A percentile compares a stretch with the other conserved stretches of the same genome.
phyloP scores from a whole-genome alignment of 495 filamentous ascomycete genomes.

The Penicillium simplicissimum region DNA sequence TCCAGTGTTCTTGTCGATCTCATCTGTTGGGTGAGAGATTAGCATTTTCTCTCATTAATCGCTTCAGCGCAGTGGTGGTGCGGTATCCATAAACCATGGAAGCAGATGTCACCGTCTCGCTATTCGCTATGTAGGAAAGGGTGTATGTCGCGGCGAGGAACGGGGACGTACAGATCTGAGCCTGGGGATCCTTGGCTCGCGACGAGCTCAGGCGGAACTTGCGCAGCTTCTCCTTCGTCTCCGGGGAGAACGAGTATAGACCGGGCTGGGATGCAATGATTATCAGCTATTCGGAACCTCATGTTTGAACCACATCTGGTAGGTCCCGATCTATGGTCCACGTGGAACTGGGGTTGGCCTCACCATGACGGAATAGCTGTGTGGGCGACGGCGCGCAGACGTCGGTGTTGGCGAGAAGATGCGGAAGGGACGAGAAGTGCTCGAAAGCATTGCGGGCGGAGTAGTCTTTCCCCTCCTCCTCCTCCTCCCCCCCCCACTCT shows the following conservation, averaged over 20 bases:
- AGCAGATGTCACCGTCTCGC: neutral
- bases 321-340: neutral
- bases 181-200: slow-evolving; percentile 82
- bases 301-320: neutral
- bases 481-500: slow-evolving; percentile 24
- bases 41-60: neutral
- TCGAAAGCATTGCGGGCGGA: slow-evolving; percentile 27
- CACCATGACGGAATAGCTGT: slow-evolving; percentile 16
- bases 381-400: neutral
- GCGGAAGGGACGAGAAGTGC: slow-evolving; percentile 11
- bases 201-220: slow-evolving; percentile 94
- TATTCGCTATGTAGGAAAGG: neutral
- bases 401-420: slow-evolving; percentile 7
- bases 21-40: slow-evolving; percentile 28
- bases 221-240: slow-evolving; percentile 80
- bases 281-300: slow-evolving; percentile 7
- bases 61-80: neutral
- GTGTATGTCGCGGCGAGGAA: too few relatives aligned
- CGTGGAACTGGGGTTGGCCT: slow-evolving; percentile 1
- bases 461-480: slow-evolving; percentile 9
- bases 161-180: slow-evolving; percentile 77
- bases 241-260: slow-evolving; percentile 88
- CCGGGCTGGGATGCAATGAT: slow-evolving; percentile 66
- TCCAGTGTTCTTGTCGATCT: slow-evolving; percentile 80
- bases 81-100: neutral